These are phyloP conservation scores for Aquilaria malaccensis DNA, from an alignment of 345 rosid species.

Conservation along the genomic window DNA sequence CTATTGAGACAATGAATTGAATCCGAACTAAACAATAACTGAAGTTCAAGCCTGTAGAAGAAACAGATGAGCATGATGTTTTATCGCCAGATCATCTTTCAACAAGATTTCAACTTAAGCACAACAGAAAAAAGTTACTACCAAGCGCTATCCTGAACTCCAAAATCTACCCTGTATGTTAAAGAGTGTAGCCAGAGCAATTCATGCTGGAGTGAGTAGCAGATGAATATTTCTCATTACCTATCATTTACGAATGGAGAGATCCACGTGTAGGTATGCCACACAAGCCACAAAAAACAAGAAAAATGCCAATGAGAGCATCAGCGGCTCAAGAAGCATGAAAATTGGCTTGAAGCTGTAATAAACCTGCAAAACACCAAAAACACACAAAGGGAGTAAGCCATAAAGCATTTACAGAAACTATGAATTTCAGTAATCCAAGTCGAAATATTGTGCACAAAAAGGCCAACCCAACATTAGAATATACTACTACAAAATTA, in stretches of 20 bases:
- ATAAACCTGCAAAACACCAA: constrained; percentile 50
- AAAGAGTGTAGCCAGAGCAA: constrained; percentile 8
- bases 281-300: constrained; percentile 63
- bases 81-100: not conserved
- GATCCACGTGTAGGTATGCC: constrained; percentile 79
- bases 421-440: no score
- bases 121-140: constrained; percentile 5
- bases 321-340: constrained; percentile 97
- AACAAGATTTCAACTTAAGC: constrained; percentile 6
- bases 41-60: no score
- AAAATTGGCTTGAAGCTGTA: constrained; percentile 87
- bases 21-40: no score
- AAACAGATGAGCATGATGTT: no score
- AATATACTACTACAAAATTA: no score
- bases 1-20: no score
- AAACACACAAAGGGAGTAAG: not conserved
- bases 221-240: not conserved
- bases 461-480: no score
- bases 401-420: no score
- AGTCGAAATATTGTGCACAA: no score
- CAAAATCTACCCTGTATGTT: not conserved
- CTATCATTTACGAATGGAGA: constrained; percentile 51
- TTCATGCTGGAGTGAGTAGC: constrained; percentile 6
- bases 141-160: constrained; percentile 5
- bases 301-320: constrained; percentile 78